Base-by-base conservation (phyloP, 176 grass and related monocot species). In the Phragmites australis region DNA sequence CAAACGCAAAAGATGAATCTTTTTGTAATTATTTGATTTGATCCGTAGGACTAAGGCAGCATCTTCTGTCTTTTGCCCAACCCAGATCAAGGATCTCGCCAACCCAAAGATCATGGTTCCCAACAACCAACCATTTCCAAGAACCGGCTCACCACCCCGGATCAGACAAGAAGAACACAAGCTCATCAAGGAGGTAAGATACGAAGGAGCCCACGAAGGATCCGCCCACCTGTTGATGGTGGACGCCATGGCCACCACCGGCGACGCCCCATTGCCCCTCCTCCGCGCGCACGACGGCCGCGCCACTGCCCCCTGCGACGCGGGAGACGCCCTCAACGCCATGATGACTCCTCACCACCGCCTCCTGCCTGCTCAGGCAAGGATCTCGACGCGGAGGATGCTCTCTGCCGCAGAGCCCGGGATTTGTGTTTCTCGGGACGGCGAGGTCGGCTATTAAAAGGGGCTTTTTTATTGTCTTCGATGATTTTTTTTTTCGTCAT, bases 181-280 rank as follows among this genome's bases (percentile, higher is more conserved):
- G 12, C 30, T 22, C 37, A 30, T 61, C 8, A 27, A 49, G 68
- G 14, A 41, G 2, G 52, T n/a, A n/a, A n/a, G n/a, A n/a, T n/a
- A n/a, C n/a, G n/a, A n/a, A n/a, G n/a, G n/a, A n/a, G n/a, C n/a
- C n/a, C n/a, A n/a, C 23, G 4, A 26, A 30, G 58, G 75, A 84
- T 84, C 69, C 50, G 55, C 72, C 78, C 83, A 89, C 88, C 73
- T 85, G 78, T 82, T 89, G 41, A 85, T 82, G 65, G 88, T 85
- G 48, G 88, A 85, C 13, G 88, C 88, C 88, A 89, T 89, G 65
- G 83, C 83, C 14, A 82, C 88, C 72, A 85, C 87, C 39, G 70
- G 77, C 76, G 77, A 65, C 49, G 42, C 14, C 47, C 77, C 83
- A 79, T 67, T 59, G 49, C 15, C 44, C 23, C 51, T 57, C 78